phyloP scores from a whole-genome alignment of 73 alveolate genomes.

The Blepharisma stoltei region DNA sequence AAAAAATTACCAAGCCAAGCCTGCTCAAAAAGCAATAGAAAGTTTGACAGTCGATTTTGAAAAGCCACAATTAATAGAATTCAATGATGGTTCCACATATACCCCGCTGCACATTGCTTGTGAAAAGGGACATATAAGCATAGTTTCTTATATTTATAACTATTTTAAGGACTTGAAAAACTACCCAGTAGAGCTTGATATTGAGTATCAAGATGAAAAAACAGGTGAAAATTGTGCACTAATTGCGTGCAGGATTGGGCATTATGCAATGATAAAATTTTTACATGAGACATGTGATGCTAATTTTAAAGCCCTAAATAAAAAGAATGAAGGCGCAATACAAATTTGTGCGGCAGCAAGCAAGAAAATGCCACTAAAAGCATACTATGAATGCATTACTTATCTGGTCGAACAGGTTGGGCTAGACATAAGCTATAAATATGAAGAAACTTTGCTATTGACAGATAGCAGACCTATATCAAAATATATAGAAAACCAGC shows the following conservation, averaged over 20 bases:
- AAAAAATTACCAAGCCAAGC: neutral
- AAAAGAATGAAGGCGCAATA: slow-evolving; percentile 12
- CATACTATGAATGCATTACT: neutral
- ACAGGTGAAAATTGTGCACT: slow-evolving; percentile 30
- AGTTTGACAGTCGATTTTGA: neutral
- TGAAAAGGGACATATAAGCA: slow-evolving; percentile 8
- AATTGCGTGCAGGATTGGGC: slow-evolving; percentile 21
- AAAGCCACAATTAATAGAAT: neutral
- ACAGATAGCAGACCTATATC: neutral
- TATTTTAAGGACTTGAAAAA: slow-evolving; percentile 2
- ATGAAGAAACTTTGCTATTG: slow-evolving; percentile 19
- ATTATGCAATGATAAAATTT: neutral
- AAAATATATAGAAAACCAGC: neutral
- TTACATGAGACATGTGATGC: neutral
- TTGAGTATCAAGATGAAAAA: neutral
- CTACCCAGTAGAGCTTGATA: slow-evolving; percentile 21
- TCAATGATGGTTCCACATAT: neutral
- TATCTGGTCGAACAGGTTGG: slow-evolving; percentile 8
- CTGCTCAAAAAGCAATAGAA: neutral
- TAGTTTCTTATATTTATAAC: neutral
- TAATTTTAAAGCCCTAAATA: neutral
- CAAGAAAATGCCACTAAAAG: neutral
- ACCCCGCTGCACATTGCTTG: slow-evolving; percentile 13
- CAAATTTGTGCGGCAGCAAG: slow-evolving; percentile 10
- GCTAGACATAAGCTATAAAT: neutral